Evolutionary conservation across 2,329 filamentous ascomycete species (phyloP), one percentile per base, ranked within the genome.

Genomic region (Fusarium siculi): DNA sequence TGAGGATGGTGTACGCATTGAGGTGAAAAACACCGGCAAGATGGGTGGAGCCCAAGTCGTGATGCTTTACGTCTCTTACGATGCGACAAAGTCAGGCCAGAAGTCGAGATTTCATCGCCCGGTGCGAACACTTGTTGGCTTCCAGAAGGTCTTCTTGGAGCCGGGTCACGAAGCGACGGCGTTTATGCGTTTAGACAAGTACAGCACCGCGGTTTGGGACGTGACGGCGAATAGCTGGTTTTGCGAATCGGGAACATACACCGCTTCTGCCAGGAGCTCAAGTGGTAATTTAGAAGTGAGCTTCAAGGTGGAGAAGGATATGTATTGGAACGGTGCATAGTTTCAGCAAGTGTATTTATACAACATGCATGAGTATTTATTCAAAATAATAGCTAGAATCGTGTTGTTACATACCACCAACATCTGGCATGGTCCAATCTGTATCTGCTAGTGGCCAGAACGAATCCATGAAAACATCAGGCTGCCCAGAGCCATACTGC

Each of bases 391-490:
- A 18, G 16, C 16, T 25, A 0, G 5, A 25, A 11, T 7, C 0
- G 3, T 2, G 18, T 23, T 18, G 0, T 6, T 25, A 44, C 9
- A 47, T 47, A 30, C 44, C 30, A 1, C 28, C 34, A 10, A 57
- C 34, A 28, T 65, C 56, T 4, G 56, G 5, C 28, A 65, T 34
- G 0, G 62, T 52, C 66, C 66, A 70, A 7, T 64, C 54, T 5
- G 25, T 52, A 19, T 61, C 53, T 11, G 23, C 40, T 4, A 70
- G 16, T 9, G 69, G 69, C 69, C 63, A 68, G 19, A 72, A 71
- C 0, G 69, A 68, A 34, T 72, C 69, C 68, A 72, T 68, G 8
- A 72, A 72, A 1, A 72, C 32, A 30, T 72, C 69, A 1, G 69
- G 69, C 6, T 72, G 69, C 2, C 57, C 56, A 3, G 47, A 44